Conservation (phyloP, 148 eudicot genomes). For the Fagopyrum tataricum region DNA sequence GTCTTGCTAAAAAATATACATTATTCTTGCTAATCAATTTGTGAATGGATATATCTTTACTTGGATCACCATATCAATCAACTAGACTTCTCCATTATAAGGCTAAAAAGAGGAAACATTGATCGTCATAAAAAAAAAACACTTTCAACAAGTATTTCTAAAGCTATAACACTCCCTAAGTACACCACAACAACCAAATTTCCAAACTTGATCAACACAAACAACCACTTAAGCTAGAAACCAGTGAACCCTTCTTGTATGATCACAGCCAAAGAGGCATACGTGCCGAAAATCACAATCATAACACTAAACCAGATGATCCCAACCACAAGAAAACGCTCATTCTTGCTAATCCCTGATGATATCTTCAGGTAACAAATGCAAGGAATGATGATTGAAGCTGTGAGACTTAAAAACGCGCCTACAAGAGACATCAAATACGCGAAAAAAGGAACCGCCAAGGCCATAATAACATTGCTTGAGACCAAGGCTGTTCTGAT, state of each 20-base stretch:
- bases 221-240: not conserved
- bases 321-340: slow-evolving; percentile 20
- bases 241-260: slow-evolving; percentile 12
- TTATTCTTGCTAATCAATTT: too few species aligned
- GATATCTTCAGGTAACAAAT: slow-evolving; percentile 53
- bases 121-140: not conserved
- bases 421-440: slow-evolving; percentile 45
- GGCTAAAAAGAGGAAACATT: not conserved
- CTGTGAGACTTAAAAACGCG: slow-evolving; percentile 36
- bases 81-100: not conserved
- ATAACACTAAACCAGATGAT: slow-evolving; percentile 25
- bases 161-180: not conserved
- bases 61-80: not conserved
- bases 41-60: not conserved
- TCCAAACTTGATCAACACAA: not conserved
- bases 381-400: slow-evolving; percentile 40
- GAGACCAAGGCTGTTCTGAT: slow-evolving; percentile 31
- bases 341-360: slow-evolving; percentile 16
- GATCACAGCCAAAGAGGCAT: slow-evolving; percentile 30
- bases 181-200: not conserved
- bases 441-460: slow-evolving; percentile 40
- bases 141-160: not conserved
- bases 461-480: slow-evolving; percentile 37
- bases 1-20: too few species aligned
- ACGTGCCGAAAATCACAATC: slow-evolving; percentile 39